phyloP scores from a whole-genome alignment of 371 early-diverging fungal species.

The Globomyces sp. region DNA sequence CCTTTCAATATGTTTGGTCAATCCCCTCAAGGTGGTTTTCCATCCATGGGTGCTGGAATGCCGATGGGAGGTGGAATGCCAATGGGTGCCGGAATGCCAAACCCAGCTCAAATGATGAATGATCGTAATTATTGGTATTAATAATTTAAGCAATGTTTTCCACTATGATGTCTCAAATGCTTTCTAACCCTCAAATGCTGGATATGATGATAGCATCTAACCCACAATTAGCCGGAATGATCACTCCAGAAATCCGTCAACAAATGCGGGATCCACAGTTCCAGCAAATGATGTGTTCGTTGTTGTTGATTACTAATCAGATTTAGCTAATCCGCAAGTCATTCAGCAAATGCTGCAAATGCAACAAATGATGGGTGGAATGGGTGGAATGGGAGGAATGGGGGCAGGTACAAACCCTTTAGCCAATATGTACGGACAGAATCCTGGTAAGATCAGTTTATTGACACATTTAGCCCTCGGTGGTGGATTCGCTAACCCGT shows the following conservation, averaged over 20 bases:
- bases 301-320: no score
- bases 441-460: slow-evolving; percentile 15
- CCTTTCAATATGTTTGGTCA: slow-evolving; percentile 12
- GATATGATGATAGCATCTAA: slow-evolving; percentile 78
- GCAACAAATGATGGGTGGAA: slow-evolving; percentile 62
- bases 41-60: slow-evolving; percentile 10
- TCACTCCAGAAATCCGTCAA: slow-evolving; percentile 81
- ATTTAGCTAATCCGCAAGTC: slow-evolving; percentile 68
- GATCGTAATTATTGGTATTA: slow-evolving; percentile 49
- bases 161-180: slow-evolving; percentile 71
- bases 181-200: slow-evolving; percentile 76
- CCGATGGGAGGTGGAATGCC: slow-evolving; percentile 16
- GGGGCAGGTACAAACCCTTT: slow-evolving; percentile 62
- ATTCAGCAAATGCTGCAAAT: slow-evolving; percentile 76
- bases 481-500: slow-evolving; percentile 36
- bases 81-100: slow-evolving; percentile 28
- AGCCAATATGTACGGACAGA: slow-evolving; percentile 53
- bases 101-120: slow-evolving; percentile 56
- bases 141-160: slow-evolving; percentile 58
- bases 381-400: slow-evolving; percentile 60
- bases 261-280: slow-evolving; percentile 74
- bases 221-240: slow-evolving; percentile 69
- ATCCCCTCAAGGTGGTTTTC: slow-evolving; percentile 23
- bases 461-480: slow-evolving; percentile 39
- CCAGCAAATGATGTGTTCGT: slow-evolving; percentile 65